Evolutionary conservation across 1,139 yeast genomes (phyloP), one percentile per base, ranked within the genome.

Genomic region (Nakaseomyces delphensis): DNA sequence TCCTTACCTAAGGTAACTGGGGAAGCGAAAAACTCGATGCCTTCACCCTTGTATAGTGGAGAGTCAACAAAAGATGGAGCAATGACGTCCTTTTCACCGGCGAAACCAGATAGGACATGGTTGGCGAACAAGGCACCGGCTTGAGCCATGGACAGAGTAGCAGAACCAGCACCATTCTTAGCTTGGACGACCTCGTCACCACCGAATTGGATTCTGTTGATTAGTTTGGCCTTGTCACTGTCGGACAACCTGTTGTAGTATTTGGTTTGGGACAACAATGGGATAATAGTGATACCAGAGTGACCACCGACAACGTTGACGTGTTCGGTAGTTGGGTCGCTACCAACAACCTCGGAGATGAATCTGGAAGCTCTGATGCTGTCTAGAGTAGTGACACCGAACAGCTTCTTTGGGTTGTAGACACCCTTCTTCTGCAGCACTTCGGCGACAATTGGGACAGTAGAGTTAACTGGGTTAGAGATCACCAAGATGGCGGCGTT

Each of bases 101-200:
- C 72, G 53, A 82, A 68, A 59, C 89, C 85, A 66, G 77, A 73
- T 64, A 91, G 76, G 50, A 91, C 89, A 41, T 95, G 76, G 66
- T 82, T 83, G 49, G 96, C 94, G 63, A 87, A 85, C 68, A 83
- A 79, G 63, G 93, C 93, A 70, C 96, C 97, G 45, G 97, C 98
- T 66, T 83, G 89, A 52, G 97, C 97, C 98, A 91, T 91, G 47
- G 97, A 89, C 64, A 91, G 76, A 53, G 98, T 91, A 60, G 97
- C 98, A 46, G 96, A 87, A 64, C 98, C 98, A 57, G 96, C 96
- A 70, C 98, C 98, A 62, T 84, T 80, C 79, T 91, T 91, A 60
- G 97, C 97, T 74, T 89, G 80, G 64, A 91, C 97, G 56, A 91
- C 97, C 73, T 89, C 97, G 65, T 89, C 97, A 74, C 97, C 97